Percentiles rank a stretch among this genome's conserved stretches.
Evolutionary conservation across 176 grass and related monocot genomes (phyloP).

Genomic region (Secale cereale): DNA sequence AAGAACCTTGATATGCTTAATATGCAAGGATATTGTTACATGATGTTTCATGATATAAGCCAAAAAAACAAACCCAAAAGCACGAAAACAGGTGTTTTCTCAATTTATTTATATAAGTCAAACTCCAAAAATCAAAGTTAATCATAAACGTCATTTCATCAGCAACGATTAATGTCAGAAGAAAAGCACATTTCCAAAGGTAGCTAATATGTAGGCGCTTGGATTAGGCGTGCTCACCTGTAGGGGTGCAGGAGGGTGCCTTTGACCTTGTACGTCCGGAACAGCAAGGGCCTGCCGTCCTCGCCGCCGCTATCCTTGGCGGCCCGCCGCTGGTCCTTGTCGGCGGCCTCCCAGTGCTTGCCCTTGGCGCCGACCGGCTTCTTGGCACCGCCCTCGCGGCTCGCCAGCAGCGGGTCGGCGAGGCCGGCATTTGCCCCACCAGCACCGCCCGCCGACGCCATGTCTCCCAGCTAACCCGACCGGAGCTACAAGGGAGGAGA

Average conservation of each 20-base stretch:
- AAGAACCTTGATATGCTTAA: too few species aligned
- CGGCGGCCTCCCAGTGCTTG: slow-evolving; percentile 34
- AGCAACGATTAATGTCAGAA: too few species aligned
- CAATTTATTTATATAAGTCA: background rate
- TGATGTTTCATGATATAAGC: too few species aligned
- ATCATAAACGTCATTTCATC: background rate
- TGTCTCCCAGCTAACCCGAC: background rate
- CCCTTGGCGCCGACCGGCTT: background rate
- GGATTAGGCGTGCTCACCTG: slow-evolving; percentile 20
- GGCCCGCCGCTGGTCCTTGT: background rate
- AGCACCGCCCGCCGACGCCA: background rate
- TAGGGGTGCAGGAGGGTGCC: slow-evolving; percentile 29
- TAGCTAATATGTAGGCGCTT: too few species aligned
- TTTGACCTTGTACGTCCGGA: slow-evolving; percentile 38
- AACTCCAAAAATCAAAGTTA: background rate
- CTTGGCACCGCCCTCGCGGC: background rate
- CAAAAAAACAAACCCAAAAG: too few species aligned
- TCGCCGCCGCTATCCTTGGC: slow-evolving; percentile 20
- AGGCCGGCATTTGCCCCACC: background rate
- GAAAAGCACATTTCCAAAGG: too few species aligned
- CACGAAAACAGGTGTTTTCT: too few species aligned
- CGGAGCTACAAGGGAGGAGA: background rate
- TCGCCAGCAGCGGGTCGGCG: slow-evolving; percentile 15
- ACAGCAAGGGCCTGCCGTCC: slow-evolving; percentile 39
- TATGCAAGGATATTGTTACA: too few species aligned